phyloP scores from a whole-genome alignment of 495 filamentous ascomycete species.

The Xanthoparmelia taractica region DNA sequence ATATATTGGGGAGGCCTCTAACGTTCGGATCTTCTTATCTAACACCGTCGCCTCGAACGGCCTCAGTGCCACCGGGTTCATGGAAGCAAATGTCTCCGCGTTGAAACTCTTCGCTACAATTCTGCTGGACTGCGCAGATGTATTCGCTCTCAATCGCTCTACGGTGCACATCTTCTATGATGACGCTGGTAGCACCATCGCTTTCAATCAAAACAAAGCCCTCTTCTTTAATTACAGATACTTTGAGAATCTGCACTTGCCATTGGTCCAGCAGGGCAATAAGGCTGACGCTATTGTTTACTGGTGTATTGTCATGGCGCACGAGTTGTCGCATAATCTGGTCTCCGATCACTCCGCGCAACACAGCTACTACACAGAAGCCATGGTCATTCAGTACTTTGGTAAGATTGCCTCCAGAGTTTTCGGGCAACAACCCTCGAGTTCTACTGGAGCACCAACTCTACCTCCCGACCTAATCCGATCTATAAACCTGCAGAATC shows the following conservation, averaged over 20 bases:
- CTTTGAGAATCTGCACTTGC: slow-evolving; percentile 69
- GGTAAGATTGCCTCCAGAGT: slow-evolving; percentile 40
- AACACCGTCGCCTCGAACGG: slow-evolving; percentile 35
- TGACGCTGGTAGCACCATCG: slow-evolving; percentile 68
- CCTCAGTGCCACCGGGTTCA: slow-evolving; percentile 44
- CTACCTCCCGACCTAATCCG: slow-evolving; percentile 13
- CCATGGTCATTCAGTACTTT: slow-evolving; percentile 48
- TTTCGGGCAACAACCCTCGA: slow-evolving; percentile 17
- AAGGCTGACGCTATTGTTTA: slow-evolving; percentile 61
- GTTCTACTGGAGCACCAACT: background rate
- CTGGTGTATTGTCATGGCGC: slow-evolving; percentile 88
- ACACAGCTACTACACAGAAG: slow-evolving; percentile 75
- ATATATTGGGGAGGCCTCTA: slow-evolving; percentile 60
- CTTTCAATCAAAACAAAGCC: slow-evolving; percentile 79
- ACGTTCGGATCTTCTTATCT: slow-evolving; percentile 67
- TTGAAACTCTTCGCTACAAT: slow-evolving; percentile 66
- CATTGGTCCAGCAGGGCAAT: slow-evolving; percentile 35
- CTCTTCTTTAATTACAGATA: slow-evolving; percentile 92
- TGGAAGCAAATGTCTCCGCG: slow-evolving; percentile 50
- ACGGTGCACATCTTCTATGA: slow-evolving; percentile 84
- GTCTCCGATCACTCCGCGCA: slow-evolving; percentile 69
- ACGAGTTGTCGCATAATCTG: slow-evolving; percentile 92
- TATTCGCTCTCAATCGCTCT: slow-evolving; percentile 63
- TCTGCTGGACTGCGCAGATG: slow-evolving; percentile 57
- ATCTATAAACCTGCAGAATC: background rate